Evolutionary conservation across 2,329 filamentous ascomycete genomes (phyloP), one percentile per base, ranked within the genome.

Genomic region (Tetracladium maxilliforme): DNA sequence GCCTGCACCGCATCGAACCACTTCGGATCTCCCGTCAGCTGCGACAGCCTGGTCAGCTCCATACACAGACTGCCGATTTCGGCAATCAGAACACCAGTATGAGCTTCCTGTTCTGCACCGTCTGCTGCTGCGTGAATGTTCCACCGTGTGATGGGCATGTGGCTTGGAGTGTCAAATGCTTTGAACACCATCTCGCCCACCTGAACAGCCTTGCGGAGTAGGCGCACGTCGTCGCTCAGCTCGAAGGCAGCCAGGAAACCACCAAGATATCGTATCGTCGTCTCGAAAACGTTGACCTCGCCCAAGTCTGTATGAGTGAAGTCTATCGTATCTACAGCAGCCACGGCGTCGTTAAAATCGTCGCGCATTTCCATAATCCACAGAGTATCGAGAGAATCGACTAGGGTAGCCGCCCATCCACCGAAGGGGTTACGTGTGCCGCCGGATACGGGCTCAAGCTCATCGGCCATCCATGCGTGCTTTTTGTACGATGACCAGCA

Each of bases 341-440:
- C 58, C 24, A 82, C 70, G 1, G 82, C 83, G 30, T 79, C 70
- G 30, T 81, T 70, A 41, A 92, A 92, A 39, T 92, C 81, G 1
- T 76, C 61, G 38, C 68, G 69, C 50, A 92, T 42, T 11, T 69
- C 81, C 66, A 90, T 83, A 38, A 92, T 86, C 79, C 80, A 92
- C 3, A 92, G 56, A 0, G 82, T 84, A 44, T 92, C 83, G 27
- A 87, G 54, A 1, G 71, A 60, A 54, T 93, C 84, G 5, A 93
- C 79, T 31, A 93, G 45, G 0, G 84, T 92, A 7, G 84, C 84
- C 10, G 80, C 81, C 84, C 84, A 93, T 21, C 79, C 82, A 41
- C 83, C 87, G 51, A 95, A 95, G 0, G 83, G 81, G 44, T 94
- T 79, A 17, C 69, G 70, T 34, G 57, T 70, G 6, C 51, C 53